phyloP scores from a whole-genome alignment of 2,329 filamentous ascomycete genomes.

The Colletotrichum sp. region DNA sequence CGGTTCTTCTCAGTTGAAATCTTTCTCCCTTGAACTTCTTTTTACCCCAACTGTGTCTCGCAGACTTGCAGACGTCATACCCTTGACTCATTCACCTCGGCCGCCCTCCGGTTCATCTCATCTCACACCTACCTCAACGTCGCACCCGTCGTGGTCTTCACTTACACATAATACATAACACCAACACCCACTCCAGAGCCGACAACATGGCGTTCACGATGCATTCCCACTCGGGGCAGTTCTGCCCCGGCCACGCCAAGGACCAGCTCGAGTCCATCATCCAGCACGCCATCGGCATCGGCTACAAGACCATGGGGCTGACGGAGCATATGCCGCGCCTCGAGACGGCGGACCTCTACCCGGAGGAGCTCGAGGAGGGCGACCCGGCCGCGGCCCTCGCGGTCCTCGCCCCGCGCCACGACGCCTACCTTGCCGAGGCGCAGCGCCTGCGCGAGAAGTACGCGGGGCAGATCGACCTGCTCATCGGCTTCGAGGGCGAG shows the following conservation, averaged over 20 bases:
- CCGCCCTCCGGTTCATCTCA: constrained; percentile 15
- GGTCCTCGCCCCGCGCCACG: constrained; percentile 60
- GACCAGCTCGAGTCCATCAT: constrained; percentile 85
- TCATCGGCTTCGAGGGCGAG: constrained; percentile 92
- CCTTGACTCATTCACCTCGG: not conserved
- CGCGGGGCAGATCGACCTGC: constrained; percentile 71
- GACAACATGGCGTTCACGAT: constrained; percentile 88
- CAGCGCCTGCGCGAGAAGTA: constrained; percentile 74
- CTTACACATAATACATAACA: not conserved
- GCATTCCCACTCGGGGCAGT: constrained; percentile 97
- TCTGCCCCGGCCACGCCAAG: constrained; percentile 89
- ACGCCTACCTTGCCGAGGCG: constrained; percentile 79
- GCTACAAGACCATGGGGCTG: constrained; percentile 83
- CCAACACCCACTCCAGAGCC: not conserved
- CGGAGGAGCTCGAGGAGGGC: constrained; percentile 74
- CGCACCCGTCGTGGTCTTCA: not conserved
- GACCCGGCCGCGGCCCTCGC: constrained; percentile 53
- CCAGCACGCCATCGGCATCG: constrained; percentile 75
- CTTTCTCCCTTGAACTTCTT: not conserved
- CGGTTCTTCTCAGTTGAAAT: not conserved
- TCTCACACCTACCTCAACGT: not conserved
- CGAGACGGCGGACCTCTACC: constrained; percentile 79
- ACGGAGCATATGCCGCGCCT: constrained; percentile 96
- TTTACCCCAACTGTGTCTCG: not conserved
- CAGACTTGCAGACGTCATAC: not conserved